These are phyloP conservation scores for Themeda triandra DNA, from an alignment of 176 grass and related monocot species.

Conservation along the genomic window DNA sequence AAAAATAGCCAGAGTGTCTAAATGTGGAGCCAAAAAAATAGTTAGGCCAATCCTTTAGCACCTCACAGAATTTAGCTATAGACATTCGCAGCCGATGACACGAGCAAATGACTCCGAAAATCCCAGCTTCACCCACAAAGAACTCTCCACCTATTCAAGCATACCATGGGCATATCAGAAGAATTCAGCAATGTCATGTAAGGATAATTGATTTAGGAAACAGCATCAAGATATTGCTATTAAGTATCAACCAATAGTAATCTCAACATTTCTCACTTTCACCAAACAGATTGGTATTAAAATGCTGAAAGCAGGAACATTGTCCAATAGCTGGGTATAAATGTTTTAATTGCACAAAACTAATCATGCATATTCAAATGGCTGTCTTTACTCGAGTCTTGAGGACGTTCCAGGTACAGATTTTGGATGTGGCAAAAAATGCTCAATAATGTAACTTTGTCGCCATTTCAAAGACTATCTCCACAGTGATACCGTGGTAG, in stretches of 20 bases:
- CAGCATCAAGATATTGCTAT: slow-evolving; percentile 1
- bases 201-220: not conserved
- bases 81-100: slow-evolving; percentile 83
- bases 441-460: slow-evolving; percentile 28
- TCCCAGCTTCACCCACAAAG: slow-evolving; percentile 54
- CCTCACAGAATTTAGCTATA: slow-evolving; percentile 89
- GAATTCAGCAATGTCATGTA: not conserved
- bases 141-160: slow-evolving; percentile 77
- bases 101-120: slow-evolving; percentile 74
- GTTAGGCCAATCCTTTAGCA: slow-evolving; percentile 30
- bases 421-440: slow-evolving; percentile 12
- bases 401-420: not conserved
- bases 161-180: slow-evolving; percentile 24
- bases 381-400: not conserved
- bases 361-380: slow-evolving; percentile 5
- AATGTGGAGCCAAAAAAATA: slow-evolving; percentile 7
- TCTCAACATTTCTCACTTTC: slow-evolving; percentile 19
- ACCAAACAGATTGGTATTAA: not conserved
- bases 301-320: not conserved
- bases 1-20: not conserved
- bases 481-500: slow-evolving; percentile 5
- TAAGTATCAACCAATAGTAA: not conserved
- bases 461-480: slow-evolving; percentile 25
- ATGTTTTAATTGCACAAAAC: not conserved
- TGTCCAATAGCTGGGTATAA: not conserved